These are phyloP conservation scores for Aspergillus conjunctus DNA, from an alignment of 495 filamentous ascomycete genomes.

Conservation along the genomic window DNA sequence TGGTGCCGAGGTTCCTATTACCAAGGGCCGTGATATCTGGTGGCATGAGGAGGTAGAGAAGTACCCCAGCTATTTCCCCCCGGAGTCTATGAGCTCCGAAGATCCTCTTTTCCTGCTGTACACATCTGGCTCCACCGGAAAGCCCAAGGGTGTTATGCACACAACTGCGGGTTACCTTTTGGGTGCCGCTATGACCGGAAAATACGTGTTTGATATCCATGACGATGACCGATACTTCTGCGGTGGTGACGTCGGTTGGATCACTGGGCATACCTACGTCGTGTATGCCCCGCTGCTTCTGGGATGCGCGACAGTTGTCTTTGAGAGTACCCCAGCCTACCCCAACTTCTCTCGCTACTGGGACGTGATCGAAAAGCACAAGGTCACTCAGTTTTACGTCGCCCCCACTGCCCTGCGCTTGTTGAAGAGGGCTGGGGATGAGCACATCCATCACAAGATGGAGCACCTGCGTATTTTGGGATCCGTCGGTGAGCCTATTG, in stretches of 20 bases:
- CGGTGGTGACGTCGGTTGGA: slow-evolving; percentile 98
- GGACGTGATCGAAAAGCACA: slow-evolving; percentile 95
- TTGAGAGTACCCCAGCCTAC: slow-evolving; percentile 97
- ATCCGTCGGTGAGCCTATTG: slow-evolving; percentile 98
- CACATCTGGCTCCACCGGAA: slow-evolving; percentile 96
- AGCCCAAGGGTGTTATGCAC: slow-evolving; percentile 99
- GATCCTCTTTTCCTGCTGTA: slow-evolving; percentile 98
- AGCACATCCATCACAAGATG: slow-evolving; percentile 89
- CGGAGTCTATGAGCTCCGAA: slow-evolving; percentile 85
- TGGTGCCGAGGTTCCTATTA: slow-evolving; percentile 90
- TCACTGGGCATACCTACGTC: slow-evolving; percentile 99
- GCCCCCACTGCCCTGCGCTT: slow-evolving; percentile 92
- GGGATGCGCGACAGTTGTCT: slow-evolving; percentile 95
- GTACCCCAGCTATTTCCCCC: slow-evolving; percentile 86
- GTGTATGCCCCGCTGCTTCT: slow-evolving; percentile 94
- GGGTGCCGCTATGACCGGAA: slow-evolving; percentile 89
- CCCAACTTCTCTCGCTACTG: slow-evolving; percentile 98
- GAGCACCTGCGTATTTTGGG: slow-evolving; percentile 85
- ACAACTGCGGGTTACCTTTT: slow-evolving; percentile 93
- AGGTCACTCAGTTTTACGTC: slow-evolving; percentile 97
- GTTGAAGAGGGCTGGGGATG: slow-evolving; percentile 90
- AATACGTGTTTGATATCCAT: slow-evolving; percentile 99
- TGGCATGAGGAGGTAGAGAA: slow-evolving; percentile 99
- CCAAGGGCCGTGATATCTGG: slow-evolving; percentile 86
- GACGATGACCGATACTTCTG: slow-evolving; percentile 93